A percentile compares a stretch with the other conserved stretches of the same genome.
These are phyloP conservation scores for Microdochium nivale DNA, from an alignment of 2,329 filamentous ascomycete species.

Conservation along the genomic window DNA sequence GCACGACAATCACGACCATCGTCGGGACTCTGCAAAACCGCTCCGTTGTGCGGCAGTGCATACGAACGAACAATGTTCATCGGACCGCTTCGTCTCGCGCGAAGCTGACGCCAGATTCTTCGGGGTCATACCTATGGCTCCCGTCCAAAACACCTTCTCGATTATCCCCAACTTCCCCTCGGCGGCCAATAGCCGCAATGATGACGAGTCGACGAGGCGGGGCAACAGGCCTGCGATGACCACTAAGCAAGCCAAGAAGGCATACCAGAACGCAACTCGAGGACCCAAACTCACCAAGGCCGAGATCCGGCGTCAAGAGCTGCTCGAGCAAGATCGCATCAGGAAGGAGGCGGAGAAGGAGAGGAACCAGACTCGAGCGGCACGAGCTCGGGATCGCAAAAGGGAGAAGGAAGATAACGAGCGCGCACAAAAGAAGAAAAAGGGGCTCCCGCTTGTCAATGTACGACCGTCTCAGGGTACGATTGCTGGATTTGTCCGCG, in stretches of 20 bases:
- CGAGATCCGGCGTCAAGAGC: constrained; percentile 30
- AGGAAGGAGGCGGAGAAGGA: constrained; percentile 42
- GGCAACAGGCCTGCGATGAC: constrained; percentile 33
- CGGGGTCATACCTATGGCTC: constrained; percentile 15
- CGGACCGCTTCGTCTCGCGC: not conserved
- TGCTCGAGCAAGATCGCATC: constrained; percentile 45
- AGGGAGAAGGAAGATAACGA: constrained; percentile 42
- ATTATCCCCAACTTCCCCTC: constrained; percentile 24
- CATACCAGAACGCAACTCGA: constrained; percentile 31
- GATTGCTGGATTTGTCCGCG: constrained; percentile 41
- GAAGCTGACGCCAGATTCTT: not conserved
- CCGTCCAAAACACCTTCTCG: constrained; percentile 24
- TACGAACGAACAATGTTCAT: not conserved
- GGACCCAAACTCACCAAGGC: constrained; percentile 31
- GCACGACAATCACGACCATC: not conserved
- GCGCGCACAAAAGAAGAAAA: constrained; percentile 39
- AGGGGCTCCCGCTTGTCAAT: constrained; percentile 43
- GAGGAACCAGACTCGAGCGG: constrained; percentile 37
- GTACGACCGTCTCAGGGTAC: constrained; percentile 49
- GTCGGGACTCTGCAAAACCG: not conserved
- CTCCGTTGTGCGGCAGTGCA: not conserved
- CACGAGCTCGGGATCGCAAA: constrained; percentile 43
- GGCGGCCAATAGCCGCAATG: constrained; percentile 11
- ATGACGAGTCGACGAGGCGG: constrained; percentile 4
- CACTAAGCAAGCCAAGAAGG: constrained; percentile 37